phyloP scores from a whole-genome alignment of 108 stramenopile genomes.

The Cyclotella cryptica region DNA sequence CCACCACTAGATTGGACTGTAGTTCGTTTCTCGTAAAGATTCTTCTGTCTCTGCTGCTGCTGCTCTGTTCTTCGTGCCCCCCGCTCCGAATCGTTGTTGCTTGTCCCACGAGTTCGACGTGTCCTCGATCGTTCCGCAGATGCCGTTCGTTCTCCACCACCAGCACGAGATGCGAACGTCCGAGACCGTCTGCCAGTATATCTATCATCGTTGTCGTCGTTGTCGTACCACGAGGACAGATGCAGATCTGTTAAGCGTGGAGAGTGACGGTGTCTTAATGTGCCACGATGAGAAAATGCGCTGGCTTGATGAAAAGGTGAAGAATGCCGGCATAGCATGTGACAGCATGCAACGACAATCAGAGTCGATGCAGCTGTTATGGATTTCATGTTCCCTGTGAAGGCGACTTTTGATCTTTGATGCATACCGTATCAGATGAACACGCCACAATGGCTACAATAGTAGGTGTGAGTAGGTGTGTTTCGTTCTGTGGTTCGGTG shows the following conservation, averaged over 20 bases:
- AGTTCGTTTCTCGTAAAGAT: background rate
- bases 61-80: background rate
- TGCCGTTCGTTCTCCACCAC: slow-evolving; percentile 9
- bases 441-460: too few relatives aligned
- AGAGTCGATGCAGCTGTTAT: background rate
- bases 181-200: background rate
- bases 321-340: background rate
- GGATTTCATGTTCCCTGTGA: background rate
- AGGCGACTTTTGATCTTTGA: background rate
- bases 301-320: background rate
- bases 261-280: background rate
- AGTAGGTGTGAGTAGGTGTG: too few relatives aligned
- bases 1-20: background rate
- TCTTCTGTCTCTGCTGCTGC: background rate
- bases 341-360: background rate
- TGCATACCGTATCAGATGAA: too few relatives aligned
- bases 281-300: background rate
- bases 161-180: background rate
- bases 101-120: background rate
- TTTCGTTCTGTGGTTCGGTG: too few relatives aligned
- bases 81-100: background rate
- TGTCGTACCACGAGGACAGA: slow-evolving; percentile 12
- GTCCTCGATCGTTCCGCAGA: background rate
- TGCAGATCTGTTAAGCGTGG: background rate
- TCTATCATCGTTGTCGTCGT: background rate